Base-by-base conservation (phyloP, 1,284 basidiomycete genomes). In the Porodaedalea pini region DNA sequence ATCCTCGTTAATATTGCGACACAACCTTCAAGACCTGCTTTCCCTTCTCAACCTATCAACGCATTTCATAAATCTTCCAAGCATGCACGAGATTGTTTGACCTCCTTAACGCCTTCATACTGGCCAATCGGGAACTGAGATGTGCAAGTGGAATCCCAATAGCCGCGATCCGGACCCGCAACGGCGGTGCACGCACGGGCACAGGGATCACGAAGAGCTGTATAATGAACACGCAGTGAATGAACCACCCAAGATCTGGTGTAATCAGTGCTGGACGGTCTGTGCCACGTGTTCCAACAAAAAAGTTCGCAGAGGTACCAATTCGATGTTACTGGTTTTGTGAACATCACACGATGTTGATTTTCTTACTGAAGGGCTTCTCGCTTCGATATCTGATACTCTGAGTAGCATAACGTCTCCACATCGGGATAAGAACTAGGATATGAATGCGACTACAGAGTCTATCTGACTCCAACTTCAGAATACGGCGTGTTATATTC, bases 191-290 rank as follows among this genome's bases (percentile, higher is more conserved):
- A 44, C 41, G 27, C 53, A 54, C 32, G 53, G 53, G 15, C 40
- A 54, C n/a, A 19, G 4, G 8, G 40, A 54, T 10, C 53, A 54
- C 27, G 41, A 54, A 47, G 53, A 54, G 21, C 41, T 54, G 6
- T 51, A 51, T 19, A 40, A 51, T 36, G 27, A 23, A 27, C 23
- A 47, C 13, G 10, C 13, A 15, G 21, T 2, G 3, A 19, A 15
- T 19, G 19, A 17, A 4, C 48, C 44, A 27, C 51, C 51, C 2
- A 21, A 11, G 13, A 32, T 58, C 21, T 58, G 57, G 57, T 58
- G 57, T 19, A 58, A 58, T 34, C 32, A 32, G 19, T 58, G 57
- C 43, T 49, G 43, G 34, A 54, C 57, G n/a, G n/a, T 58, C 5
- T 58, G 57, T 40, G 57, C 57, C 0, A 29, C 49, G n/a, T 17